Percentiles rank a stretch among this genome's conserved stretches.
phyloP scores from a whole-genome alignment of 495 filamentous ascomycete species.

The Hypoxylon crocopeplum region DNA sequence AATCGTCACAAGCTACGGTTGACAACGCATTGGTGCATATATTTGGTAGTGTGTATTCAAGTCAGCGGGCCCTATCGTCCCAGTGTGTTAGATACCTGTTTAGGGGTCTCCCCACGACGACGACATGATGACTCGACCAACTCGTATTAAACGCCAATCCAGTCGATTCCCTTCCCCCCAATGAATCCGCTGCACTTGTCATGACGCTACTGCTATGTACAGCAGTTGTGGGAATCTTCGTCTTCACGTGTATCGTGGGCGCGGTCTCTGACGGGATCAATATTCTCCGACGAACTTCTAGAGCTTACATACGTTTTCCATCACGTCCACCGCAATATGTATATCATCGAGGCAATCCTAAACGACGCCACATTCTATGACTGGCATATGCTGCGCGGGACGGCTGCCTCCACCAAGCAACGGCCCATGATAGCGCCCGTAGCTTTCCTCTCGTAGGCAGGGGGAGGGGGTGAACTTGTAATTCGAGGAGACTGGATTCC shows the following conservation, averaged over 20 bases:
- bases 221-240: neutral
- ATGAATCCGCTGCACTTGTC: conserved; percentile 12
- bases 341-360: conserved; percentile 32
- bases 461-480: neutral
- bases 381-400: conserved; percentile 36
- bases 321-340: conserved; percentile 17
- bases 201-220: conserved; percentile 19
- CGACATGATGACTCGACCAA: conserved; percentile 22
- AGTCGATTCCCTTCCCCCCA: too few species aligned
- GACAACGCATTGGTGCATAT: conserved; percentile 40
- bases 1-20: conserved; percentile 35
- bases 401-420: conserved; percentile 25
- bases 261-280: conserved; percentile 17
- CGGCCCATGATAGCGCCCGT: conserved; percentile 23
- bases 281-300: conserved; percentile 9
- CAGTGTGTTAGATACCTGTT: conserved; percentile 13
- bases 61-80: conserved; percentile 32
- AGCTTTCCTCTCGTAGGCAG: neutral
- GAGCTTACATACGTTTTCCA: conserved; percentile 9
- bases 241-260: too few species aligned
- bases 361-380: conserved; percentile 33
- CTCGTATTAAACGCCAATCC: conserved; percentile 35
- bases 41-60: conserved; percentile 27
- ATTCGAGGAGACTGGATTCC: neutral
- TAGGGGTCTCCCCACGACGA: conserved; percentile 8